phyloP scores from a whole-genome alignment of 1,284 basidiomycete species.

The Spongiforma sp. region DNA sequence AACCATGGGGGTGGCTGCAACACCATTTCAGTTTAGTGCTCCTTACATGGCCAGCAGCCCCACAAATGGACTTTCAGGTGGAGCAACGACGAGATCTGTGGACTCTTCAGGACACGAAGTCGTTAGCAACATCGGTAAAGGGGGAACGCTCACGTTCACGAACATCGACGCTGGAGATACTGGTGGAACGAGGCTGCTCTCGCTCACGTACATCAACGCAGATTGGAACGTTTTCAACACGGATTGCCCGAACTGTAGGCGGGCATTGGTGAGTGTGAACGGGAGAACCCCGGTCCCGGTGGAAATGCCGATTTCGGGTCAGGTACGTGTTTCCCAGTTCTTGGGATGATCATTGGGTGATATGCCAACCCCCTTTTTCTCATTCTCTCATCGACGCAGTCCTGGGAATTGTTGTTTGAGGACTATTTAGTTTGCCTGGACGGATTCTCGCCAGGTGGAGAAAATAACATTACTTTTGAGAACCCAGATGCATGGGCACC shows the following conservation, averaged over 20 bases:
- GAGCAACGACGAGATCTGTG: no score
- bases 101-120: no score
- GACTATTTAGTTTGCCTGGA: constrained; percentile 10
- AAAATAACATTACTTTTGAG: constrained; percentile 6
- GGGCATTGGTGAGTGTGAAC: constrained; percentile 10
- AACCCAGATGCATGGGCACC: constrained; percentile 8
- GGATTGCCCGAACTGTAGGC: constrained; percentile 14
- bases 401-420: constrained; percentile 10
- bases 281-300: neutral
- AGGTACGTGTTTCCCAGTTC: constrained; percentile 12
- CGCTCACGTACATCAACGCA: constrained; percentile 16
- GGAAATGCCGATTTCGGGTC: constrained; percentile 16
- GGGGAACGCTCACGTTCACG: constrained; percentile 10
- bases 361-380: neutral
- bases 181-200: constrained; percentile 10
- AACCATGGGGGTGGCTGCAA: no score
- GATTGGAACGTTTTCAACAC: constrained; percentile 13
- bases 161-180: constrained; percentile 10
- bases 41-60: no score
- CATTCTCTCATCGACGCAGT: neutral
- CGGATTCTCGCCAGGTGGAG: constrained; percentile 8
- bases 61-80: no score
- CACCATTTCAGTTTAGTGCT: no score
- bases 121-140: constrained; percentile 3
- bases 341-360: neutral